A percentile compares a stretch with the other conserved stretches of the same genome.
phyloP scores from a whole-genome alignment of 1,139 yeast species.

The Sugiyamaella castrensis region DNA sequence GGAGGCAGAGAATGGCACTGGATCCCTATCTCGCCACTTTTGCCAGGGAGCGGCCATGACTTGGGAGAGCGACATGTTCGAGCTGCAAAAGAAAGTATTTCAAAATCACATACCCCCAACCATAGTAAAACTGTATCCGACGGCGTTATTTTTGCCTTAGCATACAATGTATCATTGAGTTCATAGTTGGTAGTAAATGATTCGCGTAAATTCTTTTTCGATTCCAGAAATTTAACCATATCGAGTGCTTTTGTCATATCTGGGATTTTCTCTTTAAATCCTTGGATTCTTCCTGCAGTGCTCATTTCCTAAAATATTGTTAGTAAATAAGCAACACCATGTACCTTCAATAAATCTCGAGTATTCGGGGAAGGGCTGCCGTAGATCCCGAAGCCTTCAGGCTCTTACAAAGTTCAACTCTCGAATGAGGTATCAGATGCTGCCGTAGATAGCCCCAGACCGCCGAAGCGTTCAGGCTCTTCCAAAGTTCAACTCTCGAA shows the following conservation, averaged over 20 bases:
- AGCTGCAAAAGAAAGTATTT: background rate
- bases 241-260: constrained; percentile 82
- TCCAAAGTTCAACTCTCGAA: no score
- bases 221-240: constrained; percentile 60
- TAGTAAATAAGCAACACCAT: background rate
- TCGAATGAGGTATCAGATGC: no score
- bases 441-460: no score
- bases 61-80: background rate
- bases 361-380: no score
- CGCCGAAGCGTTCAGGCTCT: no score
- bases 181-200: constrained; percentile 73
- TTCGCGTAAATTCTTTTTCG: constrained; percentile 45
- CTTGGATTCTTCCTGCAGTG: constrained; percentile 64
- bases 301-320: constrained; percentile 46
- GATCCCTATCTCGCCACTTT: no score
- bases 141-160: constrained; percentile 70
- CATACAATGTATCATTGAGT: constrained; percentile 85
- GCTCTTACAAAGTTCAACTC: no score
- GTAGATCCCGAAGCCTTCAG: no score
- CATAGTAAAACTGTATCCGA: constrained; percentile 72
- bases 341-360: no score
- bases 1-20: no score
- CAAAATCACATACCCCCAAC: constrained; percentile 58
- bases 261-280: constrained; percentile 74
- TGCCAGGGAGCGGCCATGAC: no score